Evolutionary conservation across 2,329 filamentous ascomycete genomes (phyloP), one percentile per base, ranked within the genome.

Genomic region (Chaetomiaceae sp.): DNA sequence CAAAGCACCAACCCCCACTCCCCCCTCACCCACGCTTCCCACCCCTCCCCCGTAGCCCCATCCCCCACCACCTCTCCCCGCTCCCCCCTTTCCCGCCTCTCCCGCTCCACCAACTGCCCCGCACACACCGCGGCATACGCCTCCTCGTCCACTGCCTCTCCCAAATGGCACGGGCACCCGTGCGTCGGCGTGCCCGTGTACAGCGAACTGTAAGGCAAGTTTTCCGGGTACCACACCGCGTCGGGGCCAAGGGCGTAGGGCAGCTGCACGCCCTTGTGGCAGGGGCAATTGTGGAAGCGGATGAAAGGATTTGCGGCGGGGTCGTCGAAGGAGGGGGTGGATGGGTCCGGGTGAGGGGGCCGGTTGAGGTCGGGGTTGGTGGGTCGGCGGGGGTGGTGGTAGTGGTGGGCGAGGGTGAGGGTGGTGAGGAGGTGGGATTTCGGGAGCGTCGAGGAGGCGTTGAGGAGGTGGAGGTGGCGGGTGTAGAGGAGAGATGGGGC

Each of bases 241-340:
- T 23, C n/a, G 2, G 30, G 20, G 14, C 21, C 21, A 13, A 19
- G 23, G 5, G 1, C 2, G 44, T 13, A 41, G 3, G 13, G 44
- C 12, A 33, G 27, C 14, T 17, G 37, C 7, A 27, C 23, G 21
- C 17, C 21, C 19, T 12, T 17, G 27, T 58, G 55, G 40, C 55
- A 58, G 17, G 53, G 51, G 38, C 55, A 55, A 43, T 53, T 53
- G 27, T 56, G 55, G 44, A 27, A 49, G 21, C 41, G 27, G 9
- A 23, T 17, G 7, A 16, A 7, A 23, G 41, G 4, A 17, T 25
- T 13, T 17, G 2, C 3, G 33, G 25, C 2, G 4, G 33, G 33
- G 39, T 50, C 13, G 4, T 17, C 14, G 9, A 7, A 16, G 21
- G 16, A 25, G 35, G 40, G 21, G 34, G 12, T 10, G 8, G 34